Conservation (phyloP, 345 rosid species). For the Hevea brasiliensis region DNA sequence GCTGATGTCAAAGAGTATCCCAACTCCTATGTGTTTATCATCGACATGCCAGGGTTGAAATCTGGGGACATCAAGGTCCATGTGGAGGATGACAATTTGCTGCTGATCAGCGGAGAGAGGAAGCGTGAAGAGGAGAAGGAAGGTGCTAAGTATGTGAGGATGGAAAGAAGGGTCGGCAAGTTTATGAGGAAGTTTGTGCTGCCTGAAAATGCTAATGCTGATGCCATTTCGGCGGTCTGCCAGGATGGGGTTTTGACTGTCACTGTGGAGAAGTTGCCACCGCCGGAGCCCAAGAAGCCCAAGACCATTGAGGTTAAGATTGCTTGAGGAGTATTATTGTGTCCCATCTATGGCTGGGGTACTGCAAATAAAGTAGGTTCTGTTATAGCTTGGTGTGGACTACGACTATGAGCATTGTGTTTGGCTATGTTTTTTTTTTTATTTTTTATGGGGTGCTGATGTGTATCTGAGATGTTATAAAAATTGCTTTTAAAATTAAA, state of each 20-base stretch:
- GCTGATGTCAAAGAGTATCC: conserved; percentile 70
- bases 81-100: conserved; percentile 70
- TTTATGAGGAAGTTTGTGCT: conserved; percentile 69
- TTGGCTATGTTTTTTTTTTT: neutral
- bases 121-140: conserved; percentile 56
- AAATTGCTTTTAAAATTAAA: too few species aligned
- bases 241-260: conserved; percentile 77
- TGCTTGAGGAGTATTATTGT: conserved; percentile 48
- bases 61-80: conserved; percentile 68
- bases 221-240: conserved; percentile 58
- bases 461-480: neutral
- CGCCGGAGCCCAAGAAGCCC: conserved; percentile 85
- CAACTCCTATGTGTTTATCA: conserved; percentile 49
- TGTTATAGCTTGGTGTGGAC: too few species aligned
- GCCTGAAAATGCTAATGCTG: conserved; percentile 69
- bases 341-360: too few species aligned
- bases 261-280: conserved; percentile 69
- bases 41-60: conserved; percentile 85
- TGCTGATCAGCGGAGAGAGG: conserved; percentile 65
- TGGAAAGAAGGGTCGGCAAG: conserved; percentile 82
- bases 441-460: neutral
- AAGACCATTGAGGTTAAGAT: conserved; percentile 71
- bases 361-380: too few species aligned
- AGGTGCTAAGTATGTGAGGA: conserved; percentile 60
- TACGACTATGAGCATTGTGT: neutral